These are phyloP conservation scores for Somion occarium DNA, from an alignment of 1,284 basidiomycete species.

Conservation along the genomic window DNA sequence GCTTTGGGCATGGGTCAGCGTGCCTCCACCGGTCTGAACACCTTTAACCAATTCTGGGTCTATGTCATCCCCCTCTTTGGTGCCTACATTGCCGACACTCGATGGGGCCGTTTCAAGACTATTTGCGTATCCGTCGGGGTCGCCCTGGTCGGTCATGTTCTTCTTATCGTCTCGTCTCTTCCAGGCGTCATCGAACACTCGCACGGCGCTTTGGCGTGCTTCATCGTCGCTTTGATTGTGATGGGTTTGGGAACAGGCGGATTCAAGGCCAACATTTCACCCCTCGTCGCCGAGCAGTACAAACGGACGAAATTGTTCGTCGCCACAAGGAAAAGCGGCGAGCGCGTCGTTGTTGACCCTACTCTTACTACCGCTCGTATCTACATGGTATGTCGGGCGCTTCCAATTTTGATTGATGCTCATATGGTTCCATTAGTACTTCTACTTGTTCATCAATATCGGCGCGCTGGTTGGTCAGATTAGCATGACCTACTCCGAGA, in stretches of 20 bases:
- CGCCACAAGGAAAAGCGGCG: constrained; percentile 50
- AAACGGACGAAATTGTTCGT: constrained; percentile 53
- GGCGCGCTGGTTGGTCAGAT: constrained; percentile 72
- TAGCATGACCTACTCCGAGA: constrained; percentile 69
- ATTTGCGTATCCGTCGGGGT: constrained; percentile 54
- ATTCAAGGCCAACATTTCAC: constrained; percentile 81
- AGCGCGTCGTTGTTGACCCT: constrained; percentile 82
- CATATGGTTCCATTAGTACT: constrained; percentile 42
- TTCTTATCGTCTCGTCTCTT: constrained; percentile 70
- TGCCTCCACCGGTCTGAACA: constrained; percentile 65
- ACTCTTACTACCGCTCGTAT: constrained; percentile 63
- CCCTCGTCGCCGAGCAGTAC: constrained; percentile 79
- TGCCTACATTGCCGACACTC: constrained; percentile 74
- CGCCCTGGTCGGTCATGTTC: constrained; percentile 62
- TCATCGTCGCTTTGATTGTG: constrained; percentile 62
- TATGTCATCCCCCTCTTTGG: constrained; percentile 59
- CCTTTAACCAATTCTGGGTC: constrained; percentile 62
- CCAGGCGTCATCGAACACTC: constrained; percentile 64
- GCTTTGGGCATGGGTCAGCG: constrained; percentile 65
- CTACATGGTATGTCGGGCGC: constrained; percentile 51
- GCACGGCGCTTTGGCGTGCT: constrained; percentile 54
- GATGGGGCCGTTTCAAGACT: constrained; percentile 74
- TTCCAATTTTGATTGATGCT: background rate
- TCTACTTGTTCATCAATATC: constrained; percentile 77
- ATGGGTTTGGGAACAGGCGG: constrained; percentile 68